Percentiles rank a stretch among this genome's conserved stretches.
Evolutionary conservation across 164 flowering plant genomes (phyloP).

Genomic region (Akebia trifoliata): DNA sequence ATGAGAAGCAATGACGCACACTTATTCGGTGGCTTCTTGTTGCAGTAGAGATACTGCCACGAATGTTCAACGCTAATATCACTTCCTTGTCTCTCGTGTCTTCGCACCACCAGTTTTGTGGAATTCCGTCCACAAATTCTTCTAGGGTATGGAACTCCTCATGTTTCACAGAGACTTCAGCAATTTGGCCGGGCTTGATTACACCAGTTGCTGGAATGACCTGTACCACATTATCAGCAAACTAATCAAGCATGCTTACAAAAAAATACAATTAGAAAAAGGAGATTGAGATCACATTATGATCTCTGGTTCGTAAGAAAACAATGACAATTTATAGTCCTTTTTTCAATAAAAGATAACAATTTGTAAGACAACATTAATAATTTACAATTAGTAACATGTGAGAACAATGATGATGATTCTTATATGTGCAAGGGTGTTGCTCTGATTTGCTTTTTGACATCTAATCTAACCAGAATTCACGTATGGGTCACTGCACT

Average conservation of each 20-base stretch:
- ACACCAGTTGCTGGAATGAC: constrained; percentile 77
- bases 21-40: constrained; percentile 39
- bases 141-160: constrained; percentile 61
- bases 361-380: too few relatives aligned
- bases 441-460: too few relatives aligned
- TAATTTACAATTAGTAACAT: too few relatives aligned
- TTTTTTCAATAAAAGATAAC: too few relatives aligned
- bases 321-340: too few relatives aligned
- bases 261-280: neutral
- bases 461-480: too few relatives aligned
- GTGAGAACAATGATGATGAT: too few relatives aligned
- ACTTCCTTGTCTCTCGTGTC: constrained; percentile 88
- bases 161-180: constrained; percentile 65
- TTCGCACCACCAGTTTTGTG: constrained; percentile 88
- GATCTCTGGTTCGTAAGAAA: too few relatives aligned
- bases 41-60: constrained; percentile 51
- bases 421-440: too few relatives aligned
- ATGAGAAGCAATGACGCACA: constrained; percentile 57
- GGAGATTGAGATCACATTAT: neutral
- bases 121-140: constrained; percentile 71
- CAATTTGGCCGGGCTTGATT: constrained; percentile 54
- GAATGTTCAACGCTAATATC: constrained; percentile 37
- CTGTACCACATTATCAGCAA: constrained; percentile 28
- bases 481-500: too few relatives aligned
- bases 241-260: neutral